These are phyloP conservation scores for Rhizophagus prolifer DNA, from an alignment of 192 early-diverging fungal species.

Conservation along the genomic window DNA sequence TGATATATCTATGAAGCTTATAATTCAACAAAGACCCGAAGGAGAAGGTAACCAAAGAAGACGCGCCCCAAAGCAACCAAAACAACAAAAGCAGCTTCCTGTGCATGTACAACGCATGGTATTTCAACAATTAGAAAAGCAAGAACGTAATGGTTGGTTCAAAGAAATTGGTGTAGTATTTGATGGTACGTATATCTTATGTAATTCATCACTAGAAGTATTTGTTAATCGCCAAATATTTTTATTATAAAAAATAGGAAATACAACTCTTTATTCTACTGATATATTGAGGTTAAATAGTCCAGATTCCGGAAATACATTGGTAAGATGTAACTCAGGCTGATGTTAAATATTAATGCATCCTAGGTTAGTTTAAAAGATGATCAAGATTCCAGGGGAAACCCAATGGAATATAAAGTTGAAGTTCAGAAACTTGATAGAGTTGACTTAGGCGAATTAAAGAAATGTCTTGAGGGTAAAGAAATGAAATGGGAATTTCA, in stretches of 20 bases:
- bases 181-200: not conserved
- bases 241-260: not conserved
- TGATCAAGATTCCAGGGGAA: constrained; percentile 16
- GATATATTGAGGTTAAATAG: constrained; percentile 1
- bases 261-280: constrained; percentile 7
- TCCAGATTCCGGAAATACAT: not conserved
- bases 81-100: constrained; percentile 1
- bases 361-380: constrained; percentile 18
- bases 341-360: not conserved
- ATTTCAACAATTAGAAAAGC: constrained; percentile 24
- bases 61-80: not conserved
- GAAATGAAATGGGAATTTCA: constrained; percentile 12
- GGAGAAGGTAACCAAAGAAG: not conserved
- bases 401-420: constrained; percentile 10
- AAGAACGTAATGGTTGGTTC: constrained; percentile 22
- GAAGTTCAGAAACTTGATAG: not conserved
- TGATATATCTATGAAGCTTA: not conserved
- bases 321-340: not conserved
- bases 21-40: not conserved
- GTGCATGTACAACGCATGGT: not conserved
- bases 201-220: not conserved
- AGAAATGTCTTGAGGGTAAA: constrained; percentile 9
- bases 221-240: not conserved
- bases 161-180: not conserved
- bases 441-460: constrained; percentile 7